Percentiles rank a stretch among this genome's conserved stretches.
Conservation (phyloP, 2,329 filamentous ascomycete genomes). For the Penicillium glabrum region DNA sequence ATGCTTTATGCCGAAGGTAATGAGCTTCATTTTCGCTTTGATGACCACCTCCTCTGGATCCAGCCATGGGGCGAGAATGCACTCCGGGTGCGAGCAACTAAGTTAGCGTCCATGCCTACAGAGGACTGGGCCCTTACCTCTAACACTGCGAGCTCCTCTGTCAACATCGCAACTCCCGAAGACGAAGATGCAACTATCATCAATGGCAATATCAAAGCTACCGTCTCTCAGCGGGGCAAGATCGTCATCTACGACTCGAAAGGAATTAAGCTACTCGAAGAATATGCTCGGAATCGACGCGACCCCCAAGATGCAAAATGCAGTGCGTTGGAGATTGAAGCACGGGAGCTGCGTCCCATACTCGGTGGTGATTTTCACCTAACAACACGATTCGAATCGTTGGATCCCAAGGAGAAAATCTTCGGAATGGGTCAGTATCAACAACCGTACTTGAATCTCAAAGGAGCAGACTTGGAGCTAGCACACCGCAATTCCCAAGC, state of each 20-base stretch:
- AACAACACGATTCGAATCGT: constrained; percentile 59
- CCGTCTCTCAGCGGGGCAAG: constrained; percentile 51
- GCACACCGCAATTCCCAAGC: constrained; percentile 68
- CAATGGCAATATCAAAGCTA: constrained; percentile 52
- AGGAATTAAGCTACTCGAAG: constrained; percentile 51
- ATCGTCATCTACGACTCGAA: constrained; percentile 48
- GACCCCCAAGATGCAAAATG: constrained; percentile 59
- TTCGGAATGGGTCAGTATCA: constrained; percentile 71
- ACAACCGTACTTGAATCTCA: constrained; percentile 62
- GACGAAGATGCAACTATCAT: constrained; percentile 40
- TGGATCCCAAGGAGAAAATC: constrained; percentile 58
- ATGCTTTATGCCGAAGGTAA: constrained; percentile 37
- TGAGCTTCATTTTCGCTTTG: constrained; percentile 37
- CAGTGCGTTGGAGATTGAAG: constrained; percentile 57
- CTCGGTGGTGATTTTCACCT: constrained; percentile 58
- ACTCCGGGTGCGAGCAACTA: constrained; percentile 39
- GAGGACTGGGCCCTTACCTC: constrained; percentile 39
- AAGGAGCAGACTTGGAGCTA: constrained; percentile 62
- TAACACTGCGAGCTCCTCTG: constrained; percentile 12
- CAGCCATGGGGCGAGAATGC: constrained; percentile 42
- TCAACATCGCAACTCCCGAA: constrained; percentile 16
- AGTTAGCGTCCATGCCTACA: constrained; percentile 34
- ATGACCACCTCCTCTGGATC: constrained; percentile 40
- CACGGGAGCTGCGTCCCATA: constrained; percentile 58
- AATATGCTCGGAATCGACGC: constrained; percentile 52